These are phyloP conservation scores for Penicillium macrosclerotiorum DNA, from an alignment of 495 filamentous ascomycete genomes.

Conservation along the genomic window DNA sequence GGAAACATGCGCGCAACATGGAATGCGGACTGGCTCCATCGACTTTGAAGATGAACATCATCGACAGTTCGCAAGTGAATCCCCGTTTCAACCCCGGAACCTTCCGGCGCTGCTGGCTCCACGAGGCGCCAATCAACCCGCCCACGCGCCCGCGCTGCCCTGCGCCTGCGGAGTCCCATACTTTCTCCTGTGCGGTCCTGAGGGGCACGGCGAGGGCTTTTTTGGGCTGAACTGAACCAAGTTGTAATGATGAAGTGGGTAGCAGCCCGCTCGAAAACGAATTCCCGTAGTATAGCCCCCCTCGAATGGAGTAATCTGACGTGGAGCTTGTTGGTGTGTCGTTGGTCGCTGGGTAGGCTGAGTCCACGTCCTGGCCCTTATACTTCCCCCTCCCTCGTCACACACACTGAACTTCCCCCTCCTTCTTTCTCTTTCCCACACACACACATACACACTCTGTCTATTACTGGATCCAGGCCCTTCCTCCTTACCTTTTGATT, in stretches of 20 bases:
- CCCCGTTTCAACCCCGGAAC: constrained; percentile 10
- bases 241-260: no score
- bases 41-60: no score
- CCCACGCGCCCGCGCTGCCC: constrained; percentile 21
- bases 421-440: background rate
- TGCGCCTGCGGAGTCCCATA: constrained; percentile 21
- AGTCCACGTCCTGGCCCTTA: background rate
- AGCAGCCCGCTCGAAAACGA: no score
- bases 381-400: constrained; percentile 6
- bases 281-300: background rate
- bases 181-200: constrained; percentile 15
- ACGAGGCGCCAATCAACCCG: constrained; percentile 26
- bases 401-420: constrained; percentile 1
- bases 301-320: background rate
- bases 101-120: constrained; percentile 14
- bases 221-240: background rate
- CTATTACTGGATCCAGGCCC: no score
- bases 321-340: background rate
- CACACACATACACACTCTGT: background rate
- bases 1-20: no score
- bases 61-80: no score
- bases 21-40: no score
- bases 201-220: constrained; percentile 9
- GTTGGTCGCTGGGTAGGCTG: background rate
- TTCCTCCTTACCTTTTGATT: no score